Evolutionary conservation across 257 asterid species (phyloP).

Genomic region (Ajuga chamaepitys): DNA sequence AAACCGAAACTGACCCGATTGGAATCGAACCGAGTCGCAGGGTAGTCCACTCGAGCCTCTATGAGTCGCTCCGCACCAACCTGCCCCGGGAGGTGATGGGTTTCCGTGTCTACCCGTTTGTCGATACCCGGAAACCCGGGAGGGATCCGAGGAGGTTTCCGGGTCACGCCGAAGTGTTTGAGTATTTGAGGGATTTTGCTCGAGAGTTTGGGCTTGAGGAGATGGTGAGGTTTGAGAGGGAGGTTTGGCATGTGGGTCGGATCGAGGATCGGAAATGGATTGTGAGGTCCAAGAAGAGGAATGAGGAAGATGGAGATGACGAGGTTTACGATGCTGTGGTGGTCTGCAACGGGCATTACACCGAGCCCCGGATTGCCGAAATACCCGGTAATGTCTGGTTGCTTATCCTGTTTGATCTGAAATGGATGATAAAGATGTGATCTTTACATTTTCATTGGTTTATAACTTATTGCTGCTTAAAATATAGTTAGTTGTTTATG

Average conservation of each 20-base stretch:
- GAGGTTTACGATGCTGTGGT: conserved; percentile 89
- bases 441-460: not conserved
- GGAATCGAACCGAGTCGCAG: conserved; percentile 55
- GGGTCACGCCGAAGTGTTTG: conserved; percentile 64
- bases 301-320: conserved; percentile 24
- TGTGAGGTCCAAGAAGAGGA: conserved; percentile 37
- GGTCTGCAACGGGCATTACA: conserved; percentile 75
- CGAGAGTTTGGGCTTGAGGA: conserved; percentile 50
- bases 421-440: not conserved
- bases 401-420: not conserved
- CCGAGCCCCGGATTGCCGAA: conserved; percentile 79
- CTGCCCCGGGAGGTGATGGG: conserved; percentile 90
- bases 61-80: conserved; percentile 83
- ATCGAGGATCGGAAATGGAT: conserved; percentile 56
- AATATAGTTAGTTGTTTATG: too few species aligned
- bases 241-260: conserved; percentile 51
- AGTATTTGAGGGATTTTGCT: conserved; percentile 64
- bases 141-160: conserved; percentile 84
- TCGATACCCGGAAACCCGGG: conserved; percentile 27
- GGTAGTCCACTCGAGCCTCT: conserved; percentile 65
- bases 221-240: conserved; percentile 68
- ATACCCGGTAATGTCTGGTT: conserved; percentile 48
- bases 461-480: not conserved
- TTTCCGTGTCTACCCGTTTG: conserved; percentile 69
- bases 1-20: conserved; percentile 54